Evolutionary conservation across 2,329 filamentous ascomycete genomes (phyloP).

Genomic region (Volutella citrinella): DNA sequence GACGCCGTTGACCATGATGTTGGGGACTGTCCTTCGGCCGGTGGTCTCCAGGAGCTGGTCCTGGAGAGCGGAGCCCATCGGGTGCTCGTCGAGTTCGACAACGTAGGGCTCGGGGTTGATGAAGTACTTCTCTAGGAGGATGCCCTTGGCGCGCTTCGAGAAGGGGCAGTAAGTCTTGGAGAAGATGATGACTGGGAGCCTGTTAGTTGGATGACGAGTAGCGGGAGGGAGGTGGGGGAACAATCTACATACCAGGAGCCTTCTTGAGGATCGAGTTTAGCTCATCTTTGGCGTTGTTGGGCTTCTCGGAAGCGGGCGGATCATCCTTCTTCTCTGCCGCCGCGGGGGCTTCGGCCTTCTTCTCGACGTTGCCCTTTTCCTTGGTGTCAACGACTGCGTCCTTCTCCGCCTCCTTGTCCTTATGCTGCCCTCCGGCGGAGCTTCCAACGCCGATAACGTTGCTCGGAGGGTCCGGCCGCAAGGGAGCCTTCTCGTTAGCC

Average conservation of each 20-base stretch:
- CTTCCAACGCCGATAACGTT: conserved; percentile 58
- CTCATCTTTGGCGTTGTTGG: conserved; percentile 65
- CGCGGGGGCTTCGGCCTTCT: conserved; percentile 18
- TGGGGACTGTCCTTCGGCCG: conserved; percentile 82
- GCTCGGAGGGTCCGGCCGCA: conserved; percentile 57
- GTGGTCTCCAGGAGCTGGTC: conserved; percentile 69
- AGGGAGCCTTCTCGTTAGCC: conserved; percentile 63
- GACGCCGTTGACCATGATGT: conserved; percentile 82
- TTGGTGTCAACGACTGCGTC: conserved; percentile 22
- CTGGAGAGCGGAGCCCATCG: conserved; percentile 71
- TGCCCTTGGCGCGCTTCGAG: conserved; percentile 79
- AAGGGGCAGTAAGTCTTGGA: conserved; percentile 91
- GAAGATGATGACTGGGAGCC: conserved; percentile 77
- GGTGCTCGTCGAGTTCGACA: conserved; percentile 85
- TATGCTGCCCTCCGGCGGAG: conserved; percentile 50
- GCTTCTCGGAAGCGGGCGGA: conserved; percentile 52
- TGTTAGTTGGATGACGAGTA: conserved; percentile 9
- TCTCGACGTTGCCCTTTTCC: conserved; percentile 40
- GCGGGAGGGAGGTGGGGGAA: neutral
- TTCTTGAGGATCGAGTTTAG: conserved; percentile 79
- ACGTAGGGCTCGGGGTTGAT: conserved; percentile 82
- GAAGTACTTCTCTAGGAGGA: conserved; percentile 79
- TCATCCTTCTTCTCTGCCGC: conserved; percentile 26
- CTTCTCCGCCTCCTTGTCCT: conserved; percentile 26
- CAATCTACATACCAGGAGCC: conserved; percentile 65